A percentile compares a stretch with the other conserved stretches of the same genome.
Evolutionary conservation across 306 rosid genomes (phyloP).

Genomic region (Quercus engelmannii): DNA sequence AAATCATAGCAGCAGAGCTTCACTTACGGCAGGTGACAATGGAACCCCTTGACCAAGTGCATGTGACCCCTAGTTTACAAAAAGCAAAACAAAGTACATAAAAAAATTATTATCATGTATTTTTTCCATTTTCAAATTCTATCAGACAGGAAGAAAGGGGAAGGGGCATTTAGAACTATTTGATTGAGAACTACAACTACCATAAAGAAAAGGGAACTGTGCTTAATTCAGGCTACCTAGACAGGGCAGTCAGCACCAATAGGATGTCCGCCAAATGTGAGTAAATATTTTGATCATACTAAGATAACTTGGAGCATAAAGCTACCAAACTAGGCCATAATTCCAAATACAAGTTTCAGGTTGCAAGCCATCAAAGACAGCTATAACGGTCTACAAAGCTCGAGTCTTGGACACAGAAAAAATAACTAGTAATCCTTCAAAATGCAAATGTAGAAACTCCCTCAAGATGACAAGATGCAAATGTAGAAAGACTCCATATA

Average conservation of each 20-base stretch:
- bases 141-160: background rate
- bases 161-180: background rate
- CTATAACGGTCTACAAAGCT: background rate
- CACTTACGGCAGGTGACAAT: constrained; percentile 73
- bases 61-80: constrained; percentile 52
- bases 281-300: background rate
- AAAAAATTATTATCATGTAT: background rate
- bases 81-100: constrained; percentile 12
- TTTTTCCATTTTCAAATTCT: background rate
- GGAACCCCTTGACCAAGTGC: constrained; percentile 70
- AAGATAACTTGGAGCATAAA: background rate
- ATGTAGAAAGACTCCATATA: background rate
- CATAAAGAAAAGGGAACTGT: background rate
- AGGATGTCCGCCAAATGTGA: background rate
- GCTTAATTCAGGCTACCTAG: background rate
- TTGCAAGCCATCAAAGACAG: background rate
- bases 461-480: background rate
- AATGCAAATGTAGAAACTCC: background rate
- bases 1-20: constrained; percentile 11
- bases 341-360: constrained; percentile 1
- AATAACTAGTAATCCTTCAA: constrained; percentile 1
- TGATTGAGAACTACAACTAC: constrained; percentile 1
- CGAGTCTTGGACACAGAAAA: constrained; percentile 1
- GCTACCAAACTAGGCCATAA: background rate
- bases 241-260: background rate